Percentiles rank a stretch among this genome's conserved stretches.
phyloP scores from a whole-genome alignment of 106 monocot species.

The Agapanthus africanus region DNA sequence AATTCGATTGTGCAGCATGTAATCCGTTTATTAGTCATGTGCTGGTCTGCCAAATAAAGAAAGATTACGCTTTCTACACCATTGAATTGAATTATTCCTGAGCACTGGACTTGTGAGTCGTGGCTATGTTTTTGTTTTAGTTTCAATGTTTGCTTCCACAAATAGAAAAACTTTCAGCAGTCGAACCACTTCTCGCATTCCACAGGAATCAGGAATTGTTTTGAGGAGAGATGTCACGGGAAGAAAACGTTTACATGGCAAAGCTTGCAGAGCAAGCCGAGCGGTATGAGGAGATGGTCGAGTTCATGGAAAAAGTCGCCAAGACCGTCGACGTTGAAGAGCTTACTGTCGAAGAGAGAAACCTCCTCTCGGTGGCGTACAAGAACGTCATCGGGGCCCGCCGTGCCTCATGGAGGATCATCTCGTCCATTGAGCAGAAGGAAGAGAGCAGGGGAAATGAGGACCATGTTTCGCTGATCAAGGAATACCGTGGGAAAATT shows the following conservation, averaged over 20 bases:
- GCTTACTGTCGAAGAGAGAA: constrained; percentile 50
- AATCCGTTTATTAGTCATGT: too few species aligned
- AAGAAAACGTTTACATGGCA: constrained; percentile 46
- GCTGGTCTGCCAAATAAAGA: too few species aligned
- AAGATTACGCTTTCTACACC: too few species aligned
- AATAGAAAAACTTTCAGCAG: too few species aligned
- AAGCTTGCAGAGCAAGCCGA: constrained; percentile 53
- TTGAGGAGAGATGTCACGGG: constrained; percentile 12
- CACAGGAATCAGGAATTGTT: too few species aligned
- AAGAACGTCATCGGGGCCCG: constrained; percentile 51
- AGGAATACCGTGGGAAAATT: constrained; percentile 46
- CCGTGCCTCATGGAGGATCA: constrained; percentile 55
- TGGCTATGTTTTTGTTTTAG: too few species aligned
- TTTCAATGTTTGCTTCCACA: too few species aligned
- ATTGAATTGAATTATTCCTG: too few species aligned
- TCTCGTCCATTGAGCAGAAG: constrained; percentile 58
- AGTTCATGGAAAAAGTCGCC: constrained; percentile 56
- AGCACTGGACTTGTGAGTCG: too few species aligned
- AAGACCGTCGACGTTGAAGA: constrained; percentile 39
- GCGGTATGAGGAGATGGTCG: constrained; percentile 64
- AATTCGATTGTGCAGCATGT: too few species aligned
- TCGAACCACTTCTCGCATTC: too few species aligned
- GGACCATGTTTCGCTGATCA: constrained; percentile 35
- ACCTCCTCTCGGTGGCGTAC: constrained; percentile 47
- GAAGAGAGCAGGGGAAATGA: constrained; percentile 51